phyloP scores from a whole-genome alignment of 1,284 basidiomycete species.

The Mycena citricolor region DNA sequence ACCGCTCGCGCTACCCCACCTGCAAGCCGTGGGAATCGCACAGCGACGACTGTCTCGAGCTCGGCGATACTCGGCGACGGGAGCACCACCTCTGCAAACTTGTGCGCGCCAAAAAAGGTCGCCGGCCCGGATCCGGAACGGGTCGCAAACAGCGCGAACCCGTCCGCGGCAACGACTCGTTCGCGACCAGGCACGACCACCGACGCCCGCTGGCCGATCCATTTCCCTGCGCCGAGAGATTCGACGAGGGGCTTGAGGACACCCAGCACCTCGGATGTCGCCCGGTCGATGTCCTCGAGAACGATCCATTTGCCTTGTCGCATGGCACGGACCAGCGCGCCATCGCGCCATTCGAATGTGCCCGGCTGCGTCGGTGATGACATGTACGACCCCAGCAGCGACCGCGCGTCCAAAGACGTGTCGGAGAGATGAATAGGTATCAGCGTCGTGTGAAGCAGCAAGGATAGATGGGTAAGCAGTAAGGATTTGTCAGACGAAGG shows the following conservation, averaged over 20 bases:
- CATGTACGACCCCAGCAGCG: constrained; percentile 90
- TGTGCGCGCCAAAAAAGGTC: constrained; percentile 80
- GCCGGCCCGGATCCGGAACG: constrained; percentile 55
- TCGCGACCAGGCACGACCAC: constrained; percentile 73
- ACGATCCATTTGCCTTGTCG: constrained; percentile 93
- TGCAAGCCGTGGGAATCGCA: constrained; percentile 64
- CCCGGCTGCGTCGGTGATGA: constrained; percentile 87
- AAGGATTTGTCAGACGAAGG: constrained; percentile 91
- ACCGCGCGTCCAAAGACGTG: constrained; percentile 92
- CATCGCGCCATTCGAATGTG: constrained; percentile 96
- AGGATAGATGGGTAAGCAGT: constrained; percentile 77
- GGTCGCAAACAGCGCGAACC: constrained; percentile 82
- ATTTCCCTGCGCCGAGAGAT: constrained; percentile 71
- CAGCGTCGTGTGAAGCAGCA: constrained; percentile 63
- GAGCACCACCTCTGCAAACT: constrained; percentile 74
- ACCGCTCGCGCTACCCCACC: constrained; percentile 47
- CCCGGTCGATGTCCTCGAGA: constrained; percentile 91
- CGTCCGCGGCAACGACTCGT: constrained; percentile 67
- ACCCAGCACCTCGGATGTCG: constrained; percentile 83
- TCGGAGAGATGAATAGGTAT: constrained; percentile 91
- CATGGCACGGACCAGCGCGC: constrained; percentile 89
- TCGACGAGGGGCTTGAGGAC: constrained; percentile 83
- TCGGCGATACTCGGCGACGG: constrained; percentile 64
- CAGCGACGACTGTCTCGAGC: constrained; percentile 65
- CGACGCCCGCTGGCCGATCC: constrained; percentile 72